Base-by-base conservation (phyloP, 2,329 filamentous ascomycete genomes). In the Colletotrichum sp. region DNA sequence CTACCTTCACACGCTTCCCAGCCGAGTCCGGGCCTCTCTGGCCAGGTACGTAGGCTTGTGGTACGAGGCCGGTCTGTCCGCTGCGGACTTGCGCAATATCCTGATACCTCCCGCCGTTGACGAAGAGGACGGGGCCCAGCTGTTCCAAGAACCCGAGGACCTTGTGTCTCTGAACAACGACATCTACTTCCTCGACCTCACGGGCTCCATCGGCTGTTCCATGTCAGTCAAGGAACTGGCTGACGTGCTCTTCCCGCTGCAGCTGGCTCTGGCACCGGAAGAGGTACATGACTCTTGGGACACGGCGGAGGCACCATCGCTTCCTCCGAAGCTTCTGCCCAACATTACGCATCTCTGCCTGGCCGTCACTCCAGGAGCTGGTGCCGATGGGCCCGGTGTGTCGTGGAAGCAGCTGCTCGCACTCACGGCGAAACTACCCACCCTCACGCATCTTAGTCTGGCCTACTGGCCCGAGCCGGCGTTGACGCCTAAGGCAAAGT, bases 381-480 rank as follows among this genome's bases (percentile, higher is more conserved):
- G 71, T 72, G 18, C 55, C 75, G 24, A 34, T 34, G 44, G 26
- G 30, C 52, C 28, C 8, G 81, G 82, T 8, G 86, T 87, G 18
- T 92, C 91, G 1, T 93, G 92, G 92, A 89, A 87, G 64, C 90
- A 92, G 44, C 87, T 93, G 6, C 84, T 93, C 28, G 79, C 86
- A 3, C 82, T 93, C n/a, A 87, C 90, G 0, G 81, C 85, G 13
- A 90, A 89, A 78, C 81, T 92, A 8, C 87, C 87, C 1, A 88
- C 86, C 16, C 82, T 93, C 52, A 93, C 92, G 3, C 91, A 93
- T 79, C 85, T 93, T 55, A 92, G 89, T 78, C 86, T 93, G 8
- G 90, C 91, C 18, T 90, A 89, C 80, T 93, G 92, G 92, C 92
- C 92, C 2, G 87, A 88, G 66, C 92, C 92, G 3, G 88, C 87